phyloP scores from a whole-genome alignment of 2,329 filamentous ascomycete genomes.

The Fusarium heterosporum region DNA sequence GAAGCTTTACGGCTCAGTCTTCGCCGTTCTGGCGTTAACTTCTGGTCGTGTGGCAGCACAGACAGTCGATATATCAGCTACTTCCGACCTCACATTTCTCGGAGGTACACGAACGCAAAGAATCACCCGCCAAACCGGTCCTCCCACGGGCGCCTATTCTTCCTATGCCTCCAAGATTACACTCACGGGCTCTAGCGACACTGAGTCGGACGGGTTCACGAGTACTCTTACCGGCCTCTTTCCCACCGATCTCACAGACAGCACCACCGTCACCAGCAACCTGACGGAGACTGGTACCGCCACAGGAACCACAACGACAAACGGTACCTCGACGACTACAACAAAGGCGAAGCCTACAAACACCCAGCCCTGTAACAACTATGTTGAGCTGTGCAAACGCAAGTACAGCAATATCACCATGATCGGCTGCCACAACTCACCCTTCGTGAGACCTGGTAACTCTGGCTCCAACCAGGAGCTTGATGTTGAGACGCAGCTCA shows the following conservation, averaged over 20 bases:
- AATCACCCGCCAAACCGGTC: constrained; percentile 54
- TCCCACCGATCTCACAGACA: constrained; percentile 51
- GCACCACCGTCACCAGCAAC: constrained; percentile 52
- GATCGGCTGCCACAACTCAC: constrained; percentile 83
- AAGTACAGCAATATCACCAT: constrained; percentile 86
- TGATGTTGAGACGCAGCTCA: constrained; percentile 75
- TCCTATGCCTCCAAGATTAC: constrained; percentile 46
- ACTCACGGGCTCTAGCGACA: constrained; percentile 23
- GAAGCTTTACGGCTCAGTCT: constrained; percentile 39
- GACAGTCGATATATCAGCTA: constrained; percentile 48
- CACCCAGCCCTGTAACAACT: constrained; percentile 83
- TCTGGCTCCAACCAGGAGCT: constrained; percentile 81
- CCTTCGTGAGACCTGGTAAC: constrained; percentile 77
- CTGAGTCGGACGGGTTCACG: constrained; percentile 50
- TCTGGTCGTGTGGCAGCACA: constrained; percentile 44
- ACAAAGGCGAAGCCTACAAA: constrained; percentile 65
- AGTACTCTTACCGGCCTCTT: constrained; percentile 59
- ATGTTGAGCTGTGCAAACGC: constrained; percentile 79
- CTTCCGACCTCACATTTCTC: constrained; percentile 53
- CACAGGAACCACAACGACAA: constrained; percentile 50
- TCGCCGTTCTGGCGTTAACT: constrained; percentile 43
- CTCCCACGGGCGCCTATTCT: constrained; percentile 45
- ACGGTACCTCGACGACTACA: constrained; percentile 48
- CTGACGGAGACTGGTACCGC: constrained; percentile 55
- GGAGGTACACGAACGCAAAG: constrained; percentile 54